Evolutionary conservation across 2,329 filamentous ascomycete genomes (phyloP).

Genomic region (Diaporthe amygdali): DNA sequence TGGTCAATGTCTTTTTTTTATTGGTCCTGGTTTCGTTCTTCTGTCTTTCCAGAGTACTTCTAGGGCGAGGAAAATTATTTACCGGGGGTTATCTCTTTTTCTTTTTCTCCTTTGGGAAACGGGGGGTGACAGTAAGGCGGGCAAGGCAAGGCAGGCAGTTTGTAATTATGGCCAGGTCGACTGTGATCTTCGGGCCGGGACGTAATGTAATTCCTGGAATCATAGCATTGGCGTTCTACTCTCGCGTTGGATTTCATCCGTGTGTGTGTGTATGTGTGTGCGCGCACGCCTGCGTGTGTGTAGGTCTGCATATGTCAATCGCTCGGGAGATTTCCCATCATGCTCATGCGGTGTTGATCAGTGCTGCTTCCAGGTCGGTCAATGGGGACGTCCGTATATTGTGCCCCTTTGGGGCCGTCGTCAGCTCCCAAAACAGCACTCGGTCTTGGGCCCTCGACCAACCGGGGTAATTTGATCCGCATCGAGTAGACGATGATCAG

Average conservation of each 20-base stretch:
- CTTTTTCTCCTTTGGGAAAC: slow-evolving; percentile 1
- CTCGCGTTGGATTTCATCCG: not conserved
- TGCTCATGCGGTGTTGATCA: not conserved
- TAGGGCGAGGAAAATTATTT: not conserved
- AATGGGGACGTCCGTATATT: not conserved
- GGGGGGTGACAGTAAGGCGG: not conserved
- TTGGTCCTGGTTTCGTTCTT: not conserved
- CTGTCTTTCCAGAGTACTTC: not conserved
- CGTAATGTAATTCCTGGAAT: slow-evolving; percentile 1
- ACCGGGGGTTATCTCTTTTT: not conserved
- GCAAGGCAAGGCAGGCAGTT: not conserved
- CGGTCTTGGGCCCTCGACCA: not conserved
- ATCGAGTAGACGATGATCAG: not conserved
- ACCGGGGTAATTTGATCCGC: not conserved
- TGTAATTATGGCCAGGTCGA: not conserved
- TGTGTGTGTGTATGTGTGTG: not conserved
- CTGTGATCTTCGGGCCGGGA: not conserved
- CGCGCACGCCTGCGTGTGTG: not conserved
- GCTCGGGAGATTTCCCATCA: not conserved
- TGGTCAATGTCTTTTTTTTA: not conserved
- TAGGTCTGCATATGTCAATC: no score
- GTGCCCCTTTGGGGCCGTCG: not conserved
- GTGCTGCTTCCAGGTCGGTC: not conserved
- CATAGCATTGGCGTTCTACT: slow-evolving; percentile 12
- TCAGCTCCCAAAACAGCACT: not conserved